These are phyloP conservation scores for Podosphaera aphanis DNA, from an alignment of 2,329 filamentous ascomycete genomes.

Conservation along the genomic window DNA sequence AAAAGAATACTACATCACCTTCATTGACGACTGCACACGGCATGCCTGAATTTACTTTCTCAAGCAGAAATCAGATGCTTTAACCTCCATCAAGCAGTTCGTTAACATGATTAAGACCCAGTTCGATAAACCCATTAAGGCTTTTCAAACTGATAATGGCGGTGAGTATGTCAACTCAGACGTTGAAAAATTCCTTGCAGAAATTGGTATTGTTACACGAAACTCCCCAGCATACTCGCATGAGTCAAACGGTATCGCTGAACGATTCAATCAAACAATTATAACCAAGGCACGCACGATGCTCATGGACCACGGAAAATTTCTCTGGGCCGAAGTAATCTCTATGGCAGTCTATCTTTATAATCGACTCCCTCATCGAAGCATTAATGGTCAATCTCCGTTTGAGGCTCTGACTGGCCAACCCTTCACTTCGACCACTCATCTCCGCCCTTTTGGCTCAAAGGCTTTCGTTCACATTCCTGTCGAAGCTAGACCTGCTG, in stretches of 20 bases:
- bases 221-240: background rate
- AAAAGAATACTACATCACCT: background rate
- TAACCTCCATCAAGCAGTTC: background rate
- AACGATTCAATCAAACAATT: constrained; percentile 1
- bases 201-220: background rate
- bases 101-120: background rate
- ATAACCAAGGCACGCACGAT: background rate
- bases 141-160: background rate
- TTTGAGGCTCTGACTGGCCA: background rate
- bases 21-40: background rate
- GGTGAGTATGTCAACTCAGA: background rate
- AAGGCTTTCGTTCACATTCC: background rate
- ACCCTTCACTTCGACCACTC: background rate
- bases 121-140: background rate
- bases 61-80: background rate
- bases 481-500: background rate
- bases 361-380: background rate
- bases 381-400: background rate
- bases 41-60: background rate
- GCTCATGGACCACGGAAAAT: background rate
- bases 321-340: background rate
- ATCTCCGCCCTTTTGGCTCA: background rate
- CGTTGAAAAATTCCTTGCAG: background rate
- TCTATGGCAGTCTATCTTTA: background rate
- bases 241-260: background rate